Conservation (phyloP, 768 basidiomycete genomes). For the Tulasnella sp. region DNA sequence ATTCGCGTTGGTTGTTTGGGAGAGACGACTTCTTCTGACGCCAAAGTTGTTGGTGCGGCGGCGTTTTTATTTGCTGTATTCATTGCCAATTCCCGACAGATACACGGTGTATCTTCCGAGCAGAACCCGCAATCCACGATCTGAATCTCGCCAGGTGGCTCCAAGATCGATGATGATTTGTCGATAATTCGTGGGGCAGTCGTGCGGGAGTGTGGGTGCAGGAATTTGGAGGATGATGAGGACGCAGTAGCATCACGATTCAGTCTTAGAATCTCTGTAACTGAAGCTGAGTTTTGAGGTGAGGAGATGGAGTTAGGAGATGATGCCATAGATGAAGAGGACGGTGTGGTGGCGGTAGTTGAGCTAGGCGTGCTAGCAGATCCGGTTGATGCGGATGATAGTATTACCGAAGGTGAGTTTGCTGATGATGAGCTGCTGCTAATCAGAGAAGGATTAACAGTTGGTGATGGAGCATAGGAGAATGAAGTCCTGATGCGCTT, state of each 20-base stretch:
- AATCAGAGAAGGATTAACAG: too few relatives aligned
- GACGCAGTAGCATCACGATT: too few relatives aligned
- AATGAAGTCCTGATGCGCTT: too few relatives aligned
- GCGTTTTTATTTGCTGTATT: conserved; percentile 6
- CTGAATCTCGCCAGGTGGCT: conserved; percentile 37
- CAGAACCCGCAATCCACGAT: conserved; percentile 81
- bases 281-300: too few relatives aligned
- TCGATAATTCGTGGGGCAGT: conserved; percentile 39
- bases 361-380: not conserved
- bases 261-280: too few relatives aligned
- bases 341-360: not conserved
- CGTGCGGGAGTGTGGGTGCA: conserved; percentile 33
- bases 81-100: conserved; percentile 49
- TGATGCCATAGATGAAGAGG: not conserved
- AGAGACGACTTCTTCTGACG: conserved; percentile 3
- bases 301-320: not conserved
- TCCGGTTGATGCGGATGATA: not conserved
- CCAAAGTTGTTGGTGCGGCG: conserved; percentile 6
- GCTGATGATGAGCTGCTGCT: too few relatives aligned
- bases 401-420: too few relatives aligned
- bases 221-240: conserved; percentile 24
- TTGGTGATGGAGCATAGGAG: too few relatives aligned
- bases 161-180: conserved; percentile 19
- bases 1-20: conserved; percentile 21
- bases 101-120: conserved; percentile 51